Percentiles rank a stretch among this genome's conserved stretches.
Conservation (phyloP, 352 stramenopile genomes). For the Phytophthora brassicae region DNA sequence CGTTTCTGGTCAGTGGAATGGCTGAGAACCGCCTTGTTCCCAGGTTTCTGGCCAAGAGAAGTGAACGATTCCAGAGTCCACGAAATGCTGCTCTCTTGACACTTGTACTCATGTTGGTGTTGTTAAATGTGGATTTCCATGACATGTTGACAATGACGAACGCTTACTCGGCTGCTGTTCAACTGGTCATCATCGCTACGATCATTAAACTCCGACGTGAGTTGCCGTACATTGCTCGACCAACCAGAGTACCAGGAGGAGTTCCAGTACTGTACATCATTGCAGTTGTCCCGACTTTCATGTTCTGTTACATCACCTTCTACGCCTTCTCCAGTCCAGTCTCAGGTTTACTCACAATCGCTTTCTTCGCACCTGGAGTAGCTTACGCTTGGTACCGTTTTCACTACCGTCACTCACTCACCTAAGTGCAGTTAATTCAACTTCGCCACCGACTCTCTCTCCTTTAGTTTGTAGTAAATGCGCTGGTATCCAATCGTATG, state of each 20-base stretch:
- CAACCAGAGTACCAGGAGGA: constrained; percentile 55
- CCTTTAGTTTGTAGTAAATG: constrained; percentile 39
- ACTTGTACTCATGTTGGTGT: constrained; percentile 37
- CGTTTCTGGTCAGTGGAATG: constrained; percentile 84
- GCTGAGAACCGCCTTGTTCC: constrained; percentile 84
- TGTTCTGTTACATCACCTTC: constrained; percentile 60
- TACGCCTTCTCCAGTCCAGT: constrained; percentile 34
- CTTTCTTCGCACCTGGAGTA: constrained; percentile 45
- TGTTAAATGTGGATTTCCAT: constrained; percentile 65
- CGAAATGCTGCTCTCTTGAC: constrained; percentile 39
- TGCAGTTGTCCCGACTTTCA: constrained; percentile 36
- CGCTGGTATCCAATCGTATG: constrained; percentile 65
- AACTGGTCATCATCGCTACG: constrained; percentile 90
- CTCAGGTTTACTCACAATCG: constrained; percentile 35
- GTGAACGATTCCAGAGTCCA: constrained; percentile 37
- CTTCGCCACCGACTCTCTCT: too few relatives aligned
- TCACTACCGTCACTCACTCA: constrained; percentile 25
- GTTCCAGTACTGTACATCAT: constrained; percentile 35
- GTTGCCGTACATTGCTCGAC: constrained; percentile 68
- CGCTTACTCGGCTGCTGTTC: constrained; percentile 81
- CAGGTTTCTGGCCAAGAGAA: constrained; percentile 64
- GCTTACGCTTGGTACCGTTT: constrained; percentile 29
- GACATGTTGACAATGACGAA: constrained; percentile 88
- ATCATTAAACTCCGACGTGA: constrained; percentile 86
- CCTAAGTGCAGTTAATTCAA: constrained; percentile 9